These are phyloP conservation scores for Fusarium domesticum DNA, from an alignment of 2,329 filamentous ascomycete genomes.

Conservation along the genomic window DNA sequence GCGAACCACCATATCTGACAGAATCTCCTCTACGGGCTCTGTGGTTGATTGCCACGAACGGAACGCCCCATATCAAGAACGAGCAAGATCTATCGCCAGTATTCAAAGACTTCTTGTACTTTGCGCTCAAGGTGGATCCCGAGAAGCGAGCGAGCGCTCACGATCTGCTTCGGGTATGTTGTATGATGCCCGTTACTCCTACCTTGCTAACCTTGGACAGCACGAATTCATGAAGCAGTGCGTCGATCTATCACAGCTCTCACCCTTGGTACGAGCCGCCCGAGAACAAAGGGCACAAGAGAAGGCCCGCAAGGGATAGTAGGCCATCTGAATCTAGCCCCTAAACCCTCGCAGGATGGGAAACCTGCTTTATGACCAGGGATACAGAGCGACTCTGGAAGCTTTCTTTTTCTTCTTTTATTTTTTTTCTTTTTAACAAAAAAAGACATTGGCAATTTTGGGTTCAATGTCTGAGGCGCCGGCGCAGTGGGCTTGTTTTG, in stretches of 20 bases:
- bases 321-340: slow-evolving; percentile 23
- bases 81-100: slow-evolving; percentile 76
- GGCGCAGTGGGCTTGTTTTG: slow-evolving; percentile 11
- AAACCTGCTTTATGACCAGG: too few relatives aligned
- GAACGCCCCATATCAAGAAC: slow-evolving; percentile 92
- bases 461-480: slow-evolving; percentile 10
- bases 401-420: too few relatives aligned
- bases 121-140: slow-evolving; percentile 93
- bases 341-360: slow-evolving; percentile 5
- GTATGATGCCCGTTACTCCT: slow-evolving; percentile 25
- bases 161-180: slow-evolving; percentile 81
- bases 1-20: slow-evolving; percentile 93
- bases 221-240: slow-evolving; percentile 79
- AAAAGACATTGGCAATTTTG: too few relatives aligned
- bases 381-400: too few relatives aligned
- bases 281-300: slow-evolving; percentile 83
- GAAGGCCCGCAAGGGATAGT: slow-evolving; percentile 64
- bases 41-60: slow-evolving; percentile 95
- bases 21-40: slow-evolving; percentile 90
- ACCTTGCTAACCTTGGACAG: slow-evolving; percentile 42
- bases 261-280: slow-evolving; percentile 83
- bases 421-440: too few relatives aligned
- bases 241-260: slow-evolving; percentile 71
- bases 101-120: slow-evolving; percentile 88
- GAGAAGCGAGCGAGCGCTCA: slow-evolving; percentile 95